Evolutionary conservation across 164 flowering plant species (phyloP).

Genomic region (Berberis vulgaris): DNA sequence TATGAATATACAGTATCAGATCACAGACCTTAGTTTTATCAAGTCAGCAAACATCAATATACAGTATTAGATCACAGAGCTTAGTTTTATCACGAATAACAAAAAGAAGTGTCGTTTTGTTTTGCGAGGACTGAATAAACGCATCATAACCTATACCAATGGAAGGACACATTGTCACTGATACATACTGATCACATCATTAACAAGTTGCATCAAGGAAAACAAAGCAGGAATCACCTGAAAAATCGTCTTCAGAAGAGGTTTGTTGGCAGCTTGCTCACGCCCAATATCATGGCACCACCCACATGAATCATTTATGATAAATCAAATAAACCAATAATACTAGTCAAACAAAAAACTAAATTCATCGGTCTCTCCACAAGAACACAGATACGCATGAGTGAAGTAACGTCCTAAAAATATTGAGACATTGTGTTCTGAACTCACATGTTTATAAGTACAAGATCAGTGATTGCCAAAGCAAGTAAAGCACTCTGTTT

Average conservation of each 20-base stretch:
- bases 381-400: too few relatives aligned
- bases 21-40: not conserved
- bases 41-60: not conserved
- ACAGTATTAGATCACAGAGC: constrained; percentile 20
- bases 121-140: constrained; percentile 57
- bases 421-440: not conserved
- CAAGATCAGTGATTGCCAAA: constrained; percentile 49
- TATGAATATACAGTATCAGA: not conserved
- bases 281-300: constrained; percentile 76
- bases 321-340: too few relatives aligned
- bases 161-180: not conserved
- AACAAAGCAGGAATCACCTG: constrained; percentile 29
- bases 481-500: constrained; percentile 65
- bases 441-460: constrained; percentile 55
- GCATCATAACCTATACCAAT: constrained; percentile 49
- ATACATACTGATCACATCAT: not conserved
- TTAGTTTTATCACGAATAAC: constrained; percentile 61
- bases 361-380: too few relatives aligned
- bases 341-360: too few relatives aligned
- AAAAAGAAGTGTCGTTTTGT: constrained; percentile 38
- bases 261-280: constrained; percentile 63
- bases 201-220: not conserved
- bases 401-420: not conserved
- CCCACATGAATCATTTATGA: constrained; percentile 14
- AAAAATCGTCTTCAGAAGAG: constrained; percentile 57